A percentile compares a stretch with the other conserved stretches of the same genome.
Conservation (phyloP, 2,329 filamentous ascomycete species). For the Cercospora sp. region DNA sequence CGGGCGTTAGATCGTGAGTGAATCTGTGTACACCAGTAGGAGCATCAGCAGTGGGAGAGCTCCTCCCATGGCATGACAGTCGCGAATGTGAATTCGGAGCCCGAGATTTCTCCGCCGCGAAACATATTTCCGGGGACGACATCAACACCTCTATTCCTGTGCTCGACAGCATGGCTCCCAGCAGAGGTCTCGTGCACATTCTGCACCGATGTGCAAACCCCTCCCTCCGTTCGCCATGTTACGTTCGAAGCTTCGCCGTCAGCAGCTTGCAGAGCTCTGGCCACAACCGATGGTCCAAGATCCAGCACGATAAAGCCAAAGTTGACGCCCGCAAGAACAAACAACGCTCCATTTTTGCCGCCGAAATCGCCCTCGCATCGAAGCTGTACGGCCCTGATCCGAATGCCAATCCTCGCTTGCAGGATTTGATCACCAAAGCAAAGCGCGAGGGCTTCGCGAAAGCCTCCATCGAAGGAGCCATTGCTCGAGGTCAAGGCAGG, state of each 20-base stretch:
- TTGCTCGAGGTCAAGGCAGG: conserved; percentile 84
- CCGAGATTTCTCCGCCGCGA: conserved; percentile 3
- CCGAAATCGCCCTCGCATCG: conserved; percentile 72
- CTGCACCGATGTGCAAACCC: background rate
- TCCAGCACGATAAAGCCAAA: conserved; percentile 89
- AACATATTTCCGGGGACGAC: background rate
- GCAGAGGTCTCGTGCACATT: conserved; percentile 31
- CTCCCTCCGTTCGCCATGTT: conserved; percentile 22
- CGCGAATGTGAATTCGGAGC: background rate
- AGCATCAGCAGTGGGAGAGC: background rate
- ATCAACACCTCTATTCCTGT: background rate
- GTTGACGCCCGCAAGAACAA: conserved; percentile 78
- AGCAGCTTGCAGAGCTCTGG: conserved; percentile 53
- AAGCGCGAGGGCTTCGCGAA: conserved; percentile 89
- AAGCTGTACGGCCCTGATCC: conserved; percentile 78
- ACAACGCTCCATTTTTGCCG: conserved; percentile 66
- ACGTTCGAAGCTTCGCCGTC: conserved; percentile 28
- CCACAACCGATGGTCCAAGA: conserved; percentile 94
- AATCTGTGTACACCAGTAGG: background rate
- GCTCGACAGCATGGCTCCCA: conserved; percentile 35
- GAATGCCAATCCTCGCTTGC: conserved; percentile 73
- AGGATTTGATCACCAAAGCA: conserved; percentile 69
- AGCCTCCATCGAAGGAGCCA: conserved; percentile 76
- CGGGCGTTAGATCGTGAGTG: background rate
- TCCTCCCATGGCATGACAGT: background rate